Evolutionary conservation across 116 monocot genomes (phyloP).

Genomic region (Phalaenopsis hybrid): DNA sequence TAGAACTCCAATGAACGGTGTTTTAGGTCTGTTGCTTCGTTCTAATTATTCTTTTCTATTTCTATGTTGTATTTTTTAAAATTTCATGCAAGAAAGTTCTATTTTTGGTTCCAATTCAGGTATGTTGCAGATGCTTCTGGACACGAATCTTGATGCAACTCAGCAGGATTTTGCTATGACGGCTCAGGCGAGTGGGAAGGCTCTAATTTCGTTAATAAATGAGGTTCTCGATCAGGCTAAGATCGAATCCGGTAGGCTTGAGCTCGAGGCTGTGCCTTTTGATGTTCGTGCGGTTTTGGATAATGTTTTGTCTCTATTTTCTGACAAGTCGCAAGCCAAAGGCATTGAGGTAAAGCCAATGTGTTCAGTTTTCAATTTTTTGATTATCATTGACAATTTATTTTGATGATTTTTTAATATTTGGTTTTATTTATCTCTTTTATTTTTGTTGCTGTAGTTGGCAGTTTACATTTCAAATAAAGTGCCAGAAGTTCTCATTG

Average conservation of each 20-base stretch:
- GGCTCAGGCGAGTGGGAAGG: slow-evolving; percentile 80
- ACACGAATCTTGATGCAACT: slow-evolving; percentile 80
- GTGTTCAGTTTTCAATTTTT: background rate
- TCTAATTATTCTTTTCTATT: background rate
- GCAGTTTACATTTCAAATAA: slow-evolving; percentile 54
- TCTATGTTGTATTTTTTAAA: background rate
- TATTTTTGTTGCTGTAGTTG: slow-evolving; percentile 29
- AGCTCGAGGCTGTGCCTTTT: slow-evolving; percentile 78
- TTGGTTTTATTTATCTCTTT: slow-evolving; percentile 4
- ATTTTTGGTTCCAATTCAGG: slow-evolving; percentile 32
- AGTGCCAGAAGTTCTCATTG: slow-evolving; percentile 67
- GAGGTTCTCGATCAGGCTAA: slow-evolving; percentile 92
- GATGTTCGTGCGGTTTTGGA: slow-evolving; percentile 69
- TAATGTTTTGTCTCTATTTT: slow-evolving; percentile 70
- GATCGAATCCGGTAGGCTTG: slow-evolving; percentile 88
- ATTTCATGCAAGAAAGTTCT: background rate
- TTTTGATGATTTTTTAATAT: slow-evolving; percentile 6
- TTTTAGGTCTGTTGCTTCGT: slow-evolving; percentile 51
- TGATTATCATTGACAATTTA: background rate
- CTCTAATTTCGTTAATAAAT: slow-evolving; percentile 71
- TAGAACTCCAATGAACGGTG: slow-evolving; percentile 93
- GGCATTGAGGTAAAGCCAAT: slow-evolving; percentile 60
- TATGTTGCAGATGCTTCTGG: slow-evolving; percentile 89
- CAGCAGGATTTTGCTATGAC: slow-evolving; percentile 87
- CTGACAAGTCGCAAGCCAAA: slow-evolving; percentile 69